phyloP scores from a whole-genome alignment of 768 basidiomycete species.

The Boletus huronensis region DNA sequence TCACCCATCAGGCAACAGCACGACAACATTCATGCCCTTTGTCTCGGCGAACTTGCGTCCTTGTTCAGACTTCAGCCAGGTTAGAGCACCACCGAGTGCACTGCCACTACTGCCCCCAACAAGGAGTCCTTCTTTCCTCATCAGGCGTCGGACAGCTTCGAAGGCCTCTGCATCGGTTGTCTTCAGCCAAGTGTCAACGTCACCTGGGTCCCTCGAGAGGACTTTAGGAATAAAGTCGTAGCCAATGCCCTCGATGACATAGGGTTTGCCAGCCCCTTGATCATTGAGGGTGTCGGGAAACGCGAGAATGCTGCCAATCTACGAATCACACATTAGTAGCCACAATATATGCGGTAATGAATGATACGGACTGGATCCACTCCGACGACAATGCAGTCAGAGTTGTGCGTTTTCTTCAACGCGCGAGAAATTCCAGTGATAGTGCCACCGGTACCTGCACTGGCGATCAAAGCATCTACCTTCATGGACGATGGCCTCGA shows the following conservation, averaged over 20 bases:
- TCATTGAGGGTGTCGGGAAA: conserved; percentile 61
- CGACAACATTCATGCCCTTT: conserved; percentile 80
- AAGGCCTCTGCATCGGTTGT: conserved; percentile 80
- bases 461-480: conserved; percentile 78
- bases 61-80: conserved; percentile 70
- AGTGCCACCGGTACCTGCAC: conserved; percentile 95
- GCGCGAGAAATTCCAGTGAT: conserved; percentile 83
- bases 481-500: conserved; percentile 61
- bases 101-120: conserved; percentile 95
- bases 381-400: conserved; percentile 71
- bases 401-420: conserved; percentile 75
- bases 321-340: conserved; percentile 10
- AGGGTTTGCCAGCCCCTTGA: conserved; percentile 43
- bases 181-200: conserved; percentile 84
- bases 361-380: conserved; percentile 75
- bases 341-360: not conserved
- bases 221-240: conserved; percentile 92
- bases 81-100: conserved; percentile 70
- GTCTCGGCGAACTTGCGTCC: conserved; percentile 63
- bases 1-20: conserved; percentile 88
- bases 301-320: conserved; percentile 90
- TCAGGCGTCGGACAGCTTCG: conserved; percentile 65
- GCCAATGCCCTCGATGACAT: conserved; percentile 94
- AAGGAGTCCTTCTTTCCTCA: conserved; percentile 82
- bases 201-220: conserved; percentile 55